These are phyloP conservation scores for Posidonia australis DNA, from an alignment of 106 monocot genomes.

Conservation along the genomic window DNA sequence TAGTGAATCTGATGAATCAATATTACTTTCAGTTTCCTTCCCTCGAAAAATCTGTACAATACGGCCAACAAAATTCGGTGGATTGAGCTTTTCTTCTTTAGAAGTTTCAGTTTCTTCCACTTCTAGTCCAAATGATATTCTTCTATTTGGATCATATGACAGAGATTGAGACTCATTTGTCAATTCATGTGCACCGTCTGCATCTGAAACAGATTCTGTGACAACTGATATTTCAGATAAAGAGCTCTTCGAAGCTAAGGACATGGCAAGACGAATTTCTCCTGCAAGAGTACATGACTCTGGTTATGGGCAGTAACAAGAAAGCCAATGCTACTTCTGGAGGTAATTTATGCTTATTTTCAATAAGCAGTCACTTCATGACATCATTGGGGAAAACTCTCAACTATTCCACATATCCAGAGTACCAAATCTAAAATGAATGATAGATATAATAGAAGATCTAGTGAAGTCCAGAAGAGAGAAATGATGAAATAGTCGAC, in stretches of 20 bases:
- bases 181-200: conserved; percentile 26
- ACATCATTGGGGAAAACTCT: too few relatives aligned
- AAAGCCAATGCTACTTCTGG: not conserved
- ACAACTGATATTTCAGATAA: conserved; percentile 9
- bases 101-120: conserved; percentile 22
- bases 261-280: conserved; percentile 59
- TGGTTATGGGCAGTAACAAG: not conserved
- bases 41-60: conserved; percentile 31
- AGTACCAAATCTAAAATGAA: too few relatives aligned
- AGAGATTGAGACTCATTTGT: conserved; percentile 14
- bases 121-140: conserved; percentile 13
- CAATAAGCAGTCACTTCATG: too few relatives aligned
- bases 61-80: conserved; percentile 30
- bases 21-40: conserved; percentile 24
- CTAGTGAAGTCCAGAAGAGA: too few relatives aligned
- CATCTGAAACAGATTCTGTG: conserved; percentile 10
- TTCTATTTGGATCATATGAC: conserved; percentile 16
- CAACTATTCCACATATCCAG: too few relatives aligned
- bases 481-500: too few relatives aligned
- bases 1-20: conserved; percentile 3
- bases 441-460: too few relatives aligned
- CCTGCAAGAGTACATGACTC: conserved; percentile 29
- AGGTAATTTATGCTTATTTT: too few relatives aligned
- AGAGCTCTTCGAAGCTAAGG: conserved; percentile 31
- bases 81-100: conserved; percentile 28